Conservation (phyloP, 805 yeast genomes). For the Helenozyma baotianmanensis region DNA sequence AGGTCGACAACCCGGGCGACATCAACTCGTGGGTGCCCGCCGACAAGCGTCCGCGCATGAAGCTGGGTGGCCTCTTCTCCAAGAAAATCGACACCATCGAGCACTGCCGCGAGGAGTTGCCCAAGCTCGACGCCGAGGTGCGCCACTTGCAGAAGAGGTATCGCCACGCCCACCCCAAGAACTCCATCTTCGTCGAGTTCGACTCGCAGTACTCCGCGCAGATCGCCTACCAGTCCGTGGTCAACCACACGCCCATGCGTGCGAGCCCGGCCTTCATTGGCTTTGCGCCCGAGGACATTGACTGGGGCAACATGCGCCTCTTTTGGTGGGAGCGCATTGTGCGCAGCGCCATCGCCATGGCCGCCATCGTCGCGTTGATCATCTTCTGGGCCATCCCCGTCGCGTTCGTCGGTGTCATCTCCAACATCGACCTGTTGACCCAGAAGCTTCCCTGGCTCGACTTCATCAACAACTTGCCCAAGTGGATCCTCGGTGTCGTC, state of each 20-base stretch:
- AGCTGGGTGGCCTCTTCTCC: slow-evolving; percentile 40
- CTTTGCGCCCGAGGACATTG: slow-evolving; percentile 55
- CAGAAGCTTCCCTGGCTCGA: slow-evolving; percentile 45
- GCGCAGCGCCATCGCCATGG: slow-evolving; percentile 48
- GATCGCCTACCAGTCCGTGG: slow-evolving; percentile 58
- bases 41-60: slow-evolving; percentile 63
- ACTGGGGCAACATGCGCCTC: slow-evolving; percentile 71
- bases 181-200: slow-evolving; percentile 75
- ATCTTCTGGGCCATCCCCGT: slow-evolving; percentile 75
- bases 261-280: slow-evolving; percentile 61
- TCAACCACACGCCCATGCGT: slow-evolving; percentile 63
- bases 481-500: slow-evolving; percentile 51
- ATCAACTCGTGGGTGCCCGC: slow-evolving; percentile 57
- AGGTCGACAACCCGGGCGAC: slow-evolving; percentile 30
- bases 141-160: slow-evolving; percentile 49
- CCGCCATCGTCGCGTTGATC: slow-evolving; percentile 52
- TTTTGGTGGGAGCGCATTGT: slow-evolving; percentile 74
- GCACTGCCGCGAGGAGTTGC: slow-evolving; percentile 53
- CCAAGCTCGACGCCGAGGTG: slow-evolving; percentile 54
- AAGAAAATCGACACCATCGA: slow-evolving; percentile 61
- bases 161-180: slow-evolving; percentile 54
- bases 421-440: slow-evolving; percentile 61
- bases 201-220: slow-evolving; percentile 74
- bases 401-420: slow-evolving; percentile 71
- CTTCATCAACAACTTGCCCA: slow-evolving; percentile 56